Conservation (phyloP, 164 flowering plant genomes). For the Piper longum region DNA sequence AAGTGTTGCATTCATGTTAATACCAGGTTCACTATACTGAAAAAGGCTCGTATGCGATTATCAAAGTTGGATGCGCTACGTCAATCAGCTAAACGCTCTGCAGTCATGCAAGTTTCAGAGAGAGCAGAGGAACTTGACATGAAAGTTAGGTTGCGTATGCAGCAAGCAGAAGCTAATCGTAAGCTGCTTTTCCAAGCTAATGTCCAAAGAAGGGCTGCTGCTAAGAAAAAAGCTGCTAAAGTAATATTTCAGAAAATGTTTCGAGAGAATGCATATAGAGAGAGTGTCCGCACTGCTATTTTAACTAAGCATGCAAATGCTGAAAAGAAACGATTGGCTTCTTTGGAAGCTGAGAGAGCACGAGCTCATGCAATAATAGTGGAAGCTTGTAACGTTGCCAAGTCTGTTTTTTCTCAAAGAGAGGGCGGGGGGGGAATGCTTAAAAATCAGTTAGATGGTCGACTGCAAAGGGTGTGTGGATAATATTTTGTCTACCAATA, state of each 20-base stretch:
- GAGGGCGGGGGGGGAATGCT: constrained; percentile 61
- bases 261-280: constrained; percentile 71
- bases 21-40: constrained; percentile 65
- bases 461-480: constrained; percentile 55
- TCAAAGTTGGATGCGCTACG: constrained; percentile 79
- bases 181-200: constrained; percentile 63
- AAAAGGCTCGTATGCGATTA: constrained; percentile 66
- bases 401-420: constrained; percentile 48
- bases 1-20: constrained; percentile 4
- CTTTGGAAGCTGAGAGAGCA: constrained; percentile 78
- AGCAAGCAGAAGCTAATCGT: constrained; percentile 76
- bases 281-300: constrained; percentile 65
- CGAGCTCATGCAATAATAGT: constrained; percentile 55
- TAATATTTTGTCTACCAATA: constrained; percentile 5
- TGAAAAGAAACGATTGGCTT: constrained; percentile 67
- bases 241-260: constrained; percentile 48
- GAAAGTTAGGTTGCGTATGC: constrained; percentile 61
- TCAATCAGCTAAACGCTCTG: constrained; percentile 75
- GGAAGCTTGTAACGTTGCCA: constrained; percentile 58
- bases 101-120: constrained; percentile 48
- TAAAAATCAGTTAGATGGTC: constrained; percentile 59
- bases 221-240: constrained; percentile 65
- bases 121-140: constrained; percentile 60
- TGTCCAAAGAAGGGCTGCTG: constrained; percentile 53
- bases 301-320: constrained; percentile 83